A percentile compares a stretch with the other conserved stretches of the same genome.
Evolutionary conservation across 108 stramenopile species (phyloP).

Genomic region (Chaetoceros muelleri): DNA sequence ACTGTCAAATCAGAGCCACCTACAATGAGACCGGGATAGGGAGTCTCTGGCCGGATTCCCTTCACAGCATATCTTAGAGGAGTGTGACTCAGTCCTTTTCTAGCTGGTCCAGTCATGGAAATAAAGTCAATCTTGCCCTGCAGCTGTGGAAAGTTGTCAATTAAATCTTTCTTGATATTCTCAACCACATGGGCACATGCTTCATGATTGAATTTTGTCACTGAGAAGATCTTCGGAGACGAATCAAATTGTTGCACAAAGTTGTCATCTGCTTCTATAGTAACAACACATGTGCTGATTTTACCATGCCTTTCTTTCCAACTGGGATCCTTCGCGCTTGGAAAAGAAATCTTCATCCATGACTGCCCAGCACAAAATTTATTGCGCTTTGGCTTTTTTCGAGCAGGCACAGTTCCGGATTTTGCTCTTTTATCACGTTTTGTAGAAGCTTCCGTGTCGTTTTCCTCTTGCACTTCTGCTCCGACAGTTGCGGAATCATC

Average conservation of each 20-base stretch:
- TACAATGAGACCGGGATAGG: conserved; percentile 65
- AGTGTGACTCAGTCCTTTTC: conserved; percentile 63
- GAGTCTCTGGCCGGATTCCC: conserved; percentile 67
- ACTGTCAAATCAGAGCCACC: conserved; percentile 78
- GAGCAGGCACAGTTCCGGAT: conserved; percentile 2
- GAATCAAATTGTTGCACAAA: conserved; percentile 73
- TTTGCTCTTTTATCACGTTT: conserved; percentile 11
- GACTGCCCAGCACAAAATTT: conserved; percentile 65
- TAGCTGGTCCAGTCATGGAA: conserved; percentile 38
- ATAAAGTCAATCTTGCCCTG: conserved; percentile 24
- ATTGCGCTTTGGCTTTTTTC: conserved; percentile 19
- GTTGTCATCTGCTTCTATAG: conserved; percentile 86
- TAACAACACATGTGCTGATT: conserved; percentile 75
- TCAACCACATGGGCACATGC: conserved; percentile 45
- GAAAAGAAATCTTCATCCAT: conserved; percentile 83
- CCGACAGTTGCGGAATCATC: conserved; percentile 8
- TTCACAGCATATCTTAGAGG: conserved; percentile 77
- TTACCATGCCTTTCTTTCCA: conserved; percentile 57
- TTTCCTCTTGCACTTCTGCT: conserved; percentile 14
- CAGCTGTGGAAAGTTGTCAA: conserved; percentile 63
- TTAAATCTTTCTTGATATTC: conserved; percentile 43
- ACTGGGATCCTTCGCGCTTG: conserved; percentile 85
- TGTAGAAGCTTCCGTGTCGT: conserved; percentile 8
- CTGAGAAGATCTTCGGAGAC: conserved; percentile 68
- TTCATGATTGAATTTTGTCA: conserved; percentile 20